Evolutionary conservation across 73 alveolate genomes (phyloP).

Genomic region (Symbiodinium natans): DNA sequence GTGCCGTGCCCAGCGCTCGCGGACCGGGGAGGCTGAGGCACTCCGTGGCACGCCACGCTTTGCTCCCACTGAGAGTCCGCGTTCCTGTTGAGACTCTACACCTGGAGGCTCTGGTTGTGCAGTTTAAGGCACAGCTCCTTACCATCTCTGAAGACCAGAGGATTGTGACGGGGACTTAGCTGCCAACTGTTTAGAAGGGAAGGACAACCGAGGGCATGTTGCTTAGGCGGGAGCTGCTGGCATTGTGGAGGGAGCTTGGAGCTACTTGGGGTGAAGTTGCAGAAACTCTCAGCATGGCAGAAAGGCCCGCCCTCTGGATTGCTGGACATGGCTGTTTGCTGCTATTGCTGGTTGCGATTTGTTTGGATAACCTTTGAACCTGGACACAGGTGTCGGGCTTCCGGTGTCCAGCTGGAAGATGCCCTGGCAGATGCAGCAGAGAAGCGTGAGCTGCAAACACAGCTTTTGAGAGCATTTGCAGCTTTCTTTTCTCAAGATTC

Average conservation of each 20-base stretch:
- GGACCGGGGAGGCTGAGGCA: conserved; percentile 15
- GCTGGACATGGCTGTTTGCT: too few species aligned
- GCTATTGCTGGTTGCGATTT: background rate
- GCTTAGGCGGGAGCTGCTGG: conserved; percentile 80
- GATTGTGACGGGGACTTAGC: background rate
- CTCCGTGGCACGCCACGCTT: background rate
- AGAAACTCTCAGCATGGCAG: background rate
- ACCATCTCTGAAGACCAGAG: background rate
- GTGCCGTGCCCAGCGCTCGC: background rate
- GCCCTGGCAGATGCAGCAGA: background rate
- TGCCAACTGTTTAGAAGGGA: background rate
- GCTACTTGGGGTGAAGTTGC: conserved; percentile 92
- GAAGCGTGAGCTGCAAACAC: background rate
- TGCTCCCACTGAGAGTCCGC: background rate
- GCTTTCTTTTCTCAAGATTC: background rate
- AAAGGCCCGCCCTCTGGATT: too few species aligned
- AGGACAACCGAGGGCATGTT: background rate
- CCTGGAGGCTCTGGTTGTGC: conserved; percentile 52
- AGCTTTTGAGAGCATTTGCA: too few species aligned
- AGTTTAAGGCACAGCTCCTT: conserved; percentile 53
- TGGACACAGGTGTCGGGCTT: background rate
- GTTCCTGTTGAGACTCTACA: background rate
- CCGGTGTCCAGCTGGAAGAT: background rate
- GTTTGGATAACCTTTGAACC: background rate
- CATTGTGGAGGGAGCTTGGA: conserved; percentile 82